Conservation (phyloP, 2,329 filamentous ascomycete species). For the Fusarium pseudograminearum region DNA sequence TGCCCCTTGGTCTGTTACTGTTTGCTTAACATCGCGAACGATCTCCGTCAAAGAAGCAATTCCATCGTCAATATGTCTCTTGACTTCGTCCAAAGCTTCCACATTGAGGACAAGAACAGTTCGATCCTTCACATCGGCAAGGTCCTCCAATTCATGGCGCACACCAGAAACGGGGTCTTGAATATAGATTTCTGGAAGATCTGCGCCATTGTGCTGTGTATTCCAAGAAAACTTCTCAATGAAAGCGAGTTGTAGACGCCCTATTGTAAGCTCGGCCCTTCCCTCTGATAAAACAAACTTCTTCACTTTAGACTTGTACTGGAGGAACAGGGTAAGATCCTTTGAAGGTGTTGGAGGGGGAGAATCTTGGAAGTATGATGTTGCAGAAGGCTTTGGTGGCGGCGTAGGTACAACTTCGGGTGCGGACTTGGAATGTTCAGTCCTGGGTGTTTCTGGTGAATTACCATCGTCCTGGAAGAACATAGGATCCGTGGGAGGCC, state of each 20-base stretch:
- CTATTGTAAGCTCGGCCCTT: constrained; percentile 84
- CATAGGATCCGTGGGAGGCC: constrained; percentile 64
- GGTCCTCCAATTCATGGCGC: constrained; percentile 94
- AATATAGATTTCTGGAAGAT: constrained; percentile 97
- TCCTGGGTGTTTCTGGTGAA: constrained; percentile 31
- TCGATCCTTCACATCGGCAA: constrained; percentile 92
- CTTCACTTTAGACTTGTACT: constrained; percentile 97
- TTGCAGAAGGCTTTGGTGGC: constrained; percentile 57
- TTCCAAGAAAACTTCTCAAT: constrained; percentile 99
- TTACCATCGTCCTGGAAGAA: constrained; percentile 46
- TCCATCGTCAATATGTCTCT: constrained; percentile 94
- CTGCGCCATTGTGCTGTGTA: constrained; percentile 90
- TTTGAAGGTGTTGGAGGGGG: constrained; percentile 78
- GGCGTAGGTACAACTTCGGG: constrained; percentile 49
- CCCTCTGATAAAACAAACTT: constrained; percentile 92
- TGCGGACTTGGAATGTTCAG: constrained; percentile 42
- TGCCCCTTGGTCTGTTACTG: constrained; percentile 83
- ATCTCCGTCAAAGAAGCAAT: constrained; percentile 82
- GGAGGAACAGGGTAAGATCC: constrained; percentile 91
- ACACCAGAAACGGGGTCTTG: constrained; percentile 96
- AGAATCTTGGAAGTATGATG: constrained; percentile 68
- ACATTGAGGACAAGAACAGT: constrained; percentile 96
- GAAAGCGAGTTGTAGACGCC: constrained; percentile 91
- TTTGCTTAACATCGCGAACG: constrained; percentile 87
- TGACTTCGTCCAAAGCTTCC: constrained; percentile 94